A percentile compares a stretch with the other conserved stretches of the same genome.
phyloP scores from a whole-genome alignment of 1,284 basidiomycete species.

The Rhodotorula sp. region DNA sequence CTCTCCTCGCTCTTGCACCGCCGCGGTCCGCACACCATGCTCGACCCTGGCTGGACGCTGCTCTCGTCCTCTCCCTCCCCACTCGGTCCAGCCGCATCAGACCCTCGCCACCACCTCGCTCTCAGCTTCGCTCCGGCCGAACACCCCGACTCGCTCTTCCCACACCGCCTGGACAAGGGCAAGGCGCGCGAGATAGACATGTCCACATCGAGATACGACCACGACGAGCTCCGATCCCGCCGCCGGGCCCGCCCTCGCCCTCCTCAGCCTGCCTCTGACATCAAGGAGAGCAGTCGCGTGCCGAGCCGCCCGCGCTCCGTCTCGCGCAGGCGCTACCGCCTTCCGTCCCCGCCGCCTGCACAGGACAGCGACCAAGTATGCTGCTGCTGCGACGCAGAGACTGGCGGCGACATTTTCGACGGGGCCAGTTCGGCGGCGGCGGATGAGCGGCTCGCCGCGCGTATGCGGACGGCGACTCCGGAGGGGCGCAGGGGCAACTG shows the following conservation, averaged over 20 bases:
- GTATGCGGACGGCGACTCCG: background rate
- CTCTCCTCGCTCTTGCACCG: background rate
- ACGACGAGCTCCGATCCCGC: background rate
- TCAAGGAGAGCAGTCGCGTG: background rate
- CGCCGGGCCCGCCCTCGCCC: background rate
- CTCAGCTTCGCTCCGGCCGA: background rate
- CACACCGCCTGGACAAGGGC: background rate
- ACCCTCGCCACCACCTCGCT: background rate
- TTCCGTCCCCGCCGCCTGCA: background rate
- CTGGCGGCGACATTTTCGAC: background rate
- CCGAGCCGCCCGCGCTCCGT: conserved; percentile 3
- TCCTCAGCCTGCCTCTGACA: background rate
- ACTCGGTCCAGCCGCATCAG: background rate
- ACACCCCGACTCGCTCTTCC: background rate
- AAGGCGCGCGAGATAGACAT: background rate
- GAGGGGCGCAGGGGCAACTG: background rate
- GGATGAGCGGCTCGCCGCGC: background rate
- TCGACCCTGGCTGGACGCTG: background rate
- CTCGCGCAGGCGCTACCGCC: conserved; percentile 10
- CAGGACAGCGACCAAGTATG: background rate
- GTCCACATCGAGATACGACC: background rate
- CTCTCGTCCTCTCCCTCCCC: background rate
- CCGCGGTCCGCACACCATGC: background rate
- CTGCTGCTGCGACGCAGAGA: conserved; percentile 4
- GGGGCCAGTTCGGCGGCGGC: background rate